phyloP scores from a whole-genome alignment of 2,329 filamentous ascomycete species.

The Neurospora sp. region DNA sequence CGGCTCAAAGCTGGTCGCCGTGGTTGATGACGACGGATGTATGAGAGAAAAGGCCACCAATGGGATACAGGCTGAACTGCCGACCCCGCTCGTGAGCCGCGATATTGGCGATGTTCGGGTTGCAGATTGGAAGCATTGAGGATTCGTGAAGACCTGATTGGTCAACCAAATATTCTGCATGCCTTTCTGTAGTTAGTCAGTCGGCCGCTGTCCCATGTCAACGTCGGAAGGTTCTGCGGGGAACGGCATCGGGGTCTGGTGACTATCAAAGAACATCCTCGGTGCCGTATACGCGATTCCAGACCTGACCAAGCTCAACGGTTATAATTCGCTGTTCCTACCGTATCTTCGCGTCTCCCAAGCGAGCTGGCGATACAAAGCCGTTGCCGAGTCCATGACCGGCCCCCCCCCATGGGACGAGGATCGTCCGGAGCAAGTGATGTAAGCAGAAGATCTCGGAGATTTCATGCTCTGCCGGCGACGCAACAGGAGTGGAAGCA shows the following conservation, averaged over 20 bases:
- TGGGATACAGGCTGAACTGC: slow-evolving; percentile 12
- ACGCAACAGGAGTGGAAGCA: not conserved
- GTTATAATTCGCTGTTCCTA: not conserved
- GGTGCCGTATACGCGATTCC: not conserved
- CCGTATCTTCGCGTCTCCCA: not conserved
- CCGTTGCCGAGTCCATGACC: not conserved
- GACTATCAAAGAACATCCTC: not conserved
- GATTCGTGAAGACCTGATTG: not conserved
- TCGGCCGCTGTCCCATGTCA: not conserved
- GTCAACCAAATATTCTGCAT: not conserved
- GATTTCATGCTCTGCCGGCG: not conserved
- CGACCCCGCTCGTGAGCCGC: slow-evolving; percentile 12
- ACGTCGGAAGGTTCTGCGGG: not conserved
- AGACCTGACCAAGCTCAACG: not conserved
- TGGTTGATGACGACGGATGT: not conserved
- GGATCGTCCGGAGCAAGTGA: not conserved
- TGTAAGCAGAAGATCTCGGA: not conserved
- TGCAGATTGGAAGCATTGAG: not conserved
- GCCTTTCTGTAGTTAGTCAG: not conserved
- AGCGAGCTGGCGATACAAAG: not conserved
- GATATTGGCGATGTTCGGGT: not conserved
- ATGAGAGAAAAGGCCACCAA: not conserved
- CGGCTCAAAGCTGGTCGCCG: not conserved
- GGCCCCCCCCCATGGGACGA: not conserved
- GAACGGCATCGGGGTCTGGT: not conserved